phyloP scores from a whole-genome alignment of 2,329 filamentous ascomycete species.

The Colletotrichum euphorbiae region DNA sequence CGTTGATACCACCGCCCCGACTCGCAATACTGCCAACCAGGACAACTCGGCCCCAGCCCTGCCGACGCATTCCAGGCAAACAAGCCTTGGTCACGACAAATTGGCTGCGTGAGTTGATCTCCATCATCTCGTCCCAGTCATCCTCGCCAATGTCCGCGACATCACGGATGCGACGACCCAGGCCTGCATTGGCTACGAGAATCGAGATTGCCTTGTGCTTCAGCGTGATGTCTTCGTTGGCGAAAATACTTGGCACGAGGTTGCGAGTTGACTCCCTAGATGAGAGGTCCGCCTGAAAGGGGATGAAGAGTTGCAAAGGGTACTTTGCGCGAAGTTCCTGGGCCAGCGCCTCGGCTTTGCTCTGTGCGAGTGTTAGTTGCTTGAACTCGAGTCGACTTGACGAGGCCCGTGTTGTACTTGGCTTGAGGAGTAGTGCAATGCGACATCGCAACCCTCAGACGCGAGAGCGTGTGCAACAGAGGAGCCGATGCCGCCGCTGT shows the following conservation, averaged over 20 bases:
- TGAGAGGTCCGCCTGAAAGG: conserved; percentile 45
- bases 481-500: conserved; percentile 51
- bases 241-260: conserved; percentile 43
- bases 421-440: conserved; percentile 50
- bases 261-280: conserved; percentile 44
- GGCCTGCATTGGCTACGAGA: conserved; percentile 49
- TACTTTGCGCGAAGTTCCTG: conserved; percentile 43
- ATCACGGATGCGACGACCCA: conserved; percentile 50
- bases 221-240: conserved; percentile 31
- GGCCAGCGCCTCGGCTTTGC: conserved; percentile 47
- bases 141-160: conserved; percentile 49
- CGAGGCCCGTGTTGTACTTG: conserved; percentile 41
- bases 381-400: background rate
- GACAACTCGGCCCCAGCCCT: conserved; percentile 49
- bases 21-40: conserved; percentile 50
- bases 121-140: conserved; percentile 52
- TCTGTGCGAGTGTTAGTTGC: conserved; percentile 38
- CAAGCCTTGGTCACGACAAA: conserved; percentile 50
- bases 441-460: conserved; percentile 51
- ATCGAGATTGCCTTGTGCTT: conserved; percentile 48
- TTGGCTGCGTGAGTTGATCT: conserved; percentile 49
- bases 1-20: conserved; percentile 49
- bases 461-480: conserved; percentile 48
- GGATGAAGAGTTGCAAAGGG: conserved; percentile 46
- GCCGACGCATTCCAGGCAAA: conserved; percentile 46